These are phyloP conservation scores for Lodderomyces oxycetoniae DNA, from an alignment of 1,139 yeast genomes.

Conservation along the genomic window DNA sequence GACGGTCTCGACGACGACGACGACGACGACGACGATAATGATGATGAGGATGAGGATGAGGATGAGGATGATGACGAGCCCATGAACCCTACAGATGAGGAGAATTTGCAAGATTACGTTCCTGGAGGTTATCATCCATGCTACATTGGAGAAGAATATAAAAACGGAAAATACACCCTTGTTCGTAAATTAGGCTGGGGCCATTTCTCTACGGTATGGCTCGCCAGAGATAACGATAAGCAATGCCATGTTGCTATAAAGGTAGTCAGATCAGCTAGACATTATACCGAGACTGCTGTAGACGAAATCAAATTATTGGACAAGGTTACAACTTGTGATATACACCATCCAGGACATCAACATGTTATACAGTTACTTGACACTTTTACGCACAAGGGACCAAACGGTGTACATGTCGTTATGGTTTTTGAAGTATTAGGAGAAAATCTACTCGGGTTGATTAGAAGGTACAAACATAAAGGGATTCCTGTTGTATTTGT, in stretches of 20 bases:
- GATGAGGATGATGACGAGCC: slow-evolving; percentile 32
- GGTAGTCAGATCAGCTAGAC: slow-evolving; percentile 72
- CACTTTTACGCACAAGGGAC: slow-evolving; percentile 64
- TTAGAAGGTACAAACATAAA: slow-evolving; percentile 61
- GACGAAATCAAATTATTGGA: slow-evolving; percentile 73
- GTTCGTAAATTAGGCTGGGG: slow-evolving; percentile 68
- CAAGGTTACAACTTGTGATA: slow-evolving; percentile 39
- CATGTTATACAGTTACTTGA: slow-evolving; percentile 65
- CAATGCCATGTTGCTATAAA: slow-evolving; percentile 75
- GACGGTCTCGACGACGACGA: slow-evolving; percentile 13
- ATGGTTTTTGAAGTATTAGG: slow-evolving; percentile 91
- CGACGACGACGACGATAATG: slow-evolving; percentile 18
- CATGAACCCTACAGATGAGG: slow-evolving; percentile 54
- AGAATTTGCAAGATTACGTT: slow-evolving; percentile 63
- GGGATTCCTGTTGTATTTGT: slow-evolving; percentile 74
- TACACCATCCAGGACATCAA: slow-evolving; percentile 60
- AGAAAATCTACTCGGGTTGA: slow-evolving; percentile 69
- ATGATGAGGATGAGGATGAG: slow-evolving; percentile 40
- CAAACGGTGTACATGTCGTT: slow-evolving; percentile 71
- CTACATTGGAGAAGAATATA: slow-evolving; percentile 66
- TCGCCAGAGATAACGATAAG: slow-evolving; percentile 50
- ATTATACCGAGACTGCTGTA: slow-evolving; percentile 78
- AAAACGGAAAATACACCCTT: slow-evolving; percentile 54
- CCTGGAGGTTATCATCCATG: slow-evolving; percentile 90
- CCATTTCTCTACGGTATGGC: slow-evolving; percentile 49